Evolutionary conservation across 2,329 filamentous ascomycete species (phyloP).

Genomic region (Paecilomyces variotii): DNA sequence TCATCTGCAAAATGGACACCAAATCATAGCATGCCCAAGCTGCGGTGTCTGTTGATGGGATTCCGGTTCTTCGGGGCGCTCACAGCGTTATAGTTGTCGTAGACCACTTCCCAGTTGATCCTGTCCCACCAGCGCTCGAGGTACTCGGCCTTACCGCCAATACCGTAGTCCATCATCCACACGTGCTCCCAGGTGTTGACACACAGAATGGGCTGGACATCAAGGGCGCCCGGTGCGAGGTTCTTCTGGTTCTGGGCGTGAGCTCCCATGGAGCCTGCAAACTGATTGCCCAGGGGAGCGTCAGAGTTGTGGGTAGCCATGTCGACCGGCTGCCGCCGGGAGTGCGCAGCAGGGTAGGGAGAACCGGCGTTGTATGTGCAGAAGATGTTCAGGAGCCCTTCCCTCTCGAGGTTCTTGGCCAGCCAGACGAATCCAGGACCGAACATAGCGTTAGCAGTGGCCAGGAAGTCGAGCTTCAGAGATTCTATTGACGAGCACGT

Average conservation of each 20-base stretch:
- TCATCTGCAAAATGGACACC: constrained; percentile 5
- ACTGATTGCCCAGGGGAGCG: constrained; percentile 26
- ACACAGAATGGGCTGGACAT: constrained; percentile 71
- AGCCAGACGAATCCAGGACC: constrained; percentile 97
- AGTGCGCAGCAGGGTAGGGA: constrained; percentile 78
- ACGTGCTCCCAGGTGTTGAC: constrained; percentile 96
- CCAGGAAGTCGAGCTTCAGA: constrained; percentile 68
- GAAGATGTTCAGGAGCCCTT: constrained; percentile 57
- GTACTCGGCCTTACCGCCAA: constrained; percentile 66
- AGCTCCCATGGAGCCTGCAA: constrained; percentile 27
- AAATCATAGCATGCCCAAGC: constrained; percentile 17
- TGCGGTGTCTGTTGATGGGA: constrained; percentile 14
- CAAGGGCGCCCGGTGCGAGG: constrained; percentile 32
- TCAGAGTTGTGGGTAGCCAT: constrained; percentile 36
- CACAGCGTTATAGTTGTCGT: constrained; percentile 34
- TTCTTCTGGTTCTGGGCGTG: constrained; percentile 25
- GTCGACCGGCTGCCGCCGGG: constrained; percentile 54
- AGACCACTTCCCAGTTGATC: constrained; percentile 77
- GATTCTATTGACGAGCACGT: constrained; percentile 79
- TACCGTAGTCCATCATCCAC: constrained; percentile 75
- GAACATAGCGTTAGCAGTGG: constrained; percentile 84
- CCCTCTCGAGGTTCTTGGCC: constrained; percentile 49
- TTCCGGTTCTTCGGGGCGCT: constrained; percentile 16
- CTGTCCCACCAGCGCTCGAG: constrained; percentile 77
- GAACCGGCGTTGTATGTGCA: constrained; percentile 87